These are phyloP conservation scores for Sugiyamaella valdiviana DNA, from an alignment of 805 yeast genomes.

Conservation along the genomic window DNA sequence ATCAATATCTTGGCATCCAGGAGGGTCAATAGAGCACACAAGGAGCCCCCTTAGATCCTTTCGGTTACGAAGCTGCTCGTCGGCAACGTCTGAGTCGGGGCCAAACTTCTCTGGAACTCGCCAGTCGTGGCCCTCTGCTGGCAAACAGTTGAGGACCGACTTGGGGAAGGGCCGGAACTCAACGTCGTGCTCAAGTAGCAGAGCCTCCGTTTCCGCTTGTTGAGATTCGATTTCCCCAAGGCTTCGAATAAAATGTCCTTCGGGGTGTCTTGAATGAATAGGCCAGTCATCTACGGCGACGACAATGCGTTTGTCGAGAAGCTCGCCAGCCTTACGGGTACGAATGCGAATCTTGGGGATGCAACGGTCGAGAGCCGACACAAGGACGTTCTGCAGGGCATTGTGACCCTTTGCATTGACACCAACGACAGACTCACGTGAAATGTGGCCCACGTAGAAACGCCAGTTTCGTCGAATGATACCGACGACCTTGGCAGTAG, in stretches of 20 bases:
- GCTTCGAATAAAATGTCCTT: constrained; percentile 88
- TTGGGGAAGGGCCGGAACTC: constrained; percentile 94
- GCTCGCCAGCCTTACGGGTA: constrained; percentile 77
- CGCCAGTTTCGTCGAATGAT: constrained; percentile 90
- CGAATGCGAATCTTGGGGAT: constrained; percentile 81
- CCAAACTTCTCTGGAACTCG: constrained; percentile 60
- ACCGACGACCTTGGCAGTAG: constrained; percentile 92
- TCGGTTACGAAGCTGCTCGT: constrained; percentile 47
- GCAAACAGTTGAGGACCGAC: constrained; percentile 85
- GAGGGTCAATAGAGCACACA: constrained; percentile 96
- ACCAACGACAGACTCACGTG: constrained; percentile 59
- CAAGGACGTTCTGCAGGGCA: constrained; percentile 73
- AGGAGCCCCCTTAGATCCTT: constrained; percentile 80
- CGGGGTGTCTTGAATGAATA: constrained; percentile 71
- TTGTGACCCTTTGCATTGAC: constrained; percentile 41
- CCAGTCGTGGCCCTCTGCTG: constrained; percentile 92
- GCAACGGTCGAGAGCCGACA: constrained; percentile 80
- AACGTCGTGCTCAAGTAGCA: constrained; percentile 88
- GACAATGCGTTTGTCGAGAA: constrained; percentile 85
- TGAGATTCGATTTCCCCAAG: constrained; percentile 88
- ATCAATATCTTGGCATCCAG: constrained; percentile 96
- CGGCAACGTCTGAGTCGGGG: constrained; percentile 24
- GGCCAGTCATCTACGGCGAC: constrained; percentile 94
- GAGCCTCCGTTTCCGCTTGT: constrained; percentile 94
- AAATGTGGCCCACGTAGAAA: constrained; percentile 88